These are phyloP conservation scores for Fraxinus platypoda DNA, from an alignment of 305 asterid species.

Conservation along the genomic window DNA sequence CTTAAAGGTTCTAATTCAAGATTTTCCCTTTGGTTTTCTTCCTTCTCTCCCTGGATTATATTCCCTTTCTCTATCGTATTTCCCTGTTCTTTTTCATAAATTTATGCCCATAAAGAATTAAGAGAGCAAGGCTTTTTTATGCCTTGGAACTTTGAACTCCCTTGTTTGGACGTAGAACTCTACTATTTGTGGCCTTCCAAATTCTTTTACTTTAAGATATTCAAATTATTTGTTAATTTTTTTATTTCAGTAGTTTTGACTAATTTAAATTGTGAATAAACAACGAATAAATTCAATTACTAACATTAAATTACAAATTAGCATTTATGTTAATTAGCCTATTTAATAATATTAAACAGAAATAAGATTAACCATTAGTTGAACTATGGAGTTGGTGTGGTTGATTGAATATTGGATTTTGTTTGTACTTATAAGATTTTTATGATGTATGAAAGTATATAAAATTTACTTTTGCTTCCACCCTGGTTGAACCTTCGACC, in stretches of 20 bases:
- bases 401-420: neutral
- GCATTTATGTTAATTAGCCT: neutral
- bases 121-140: neutral
- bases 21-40: neutral
- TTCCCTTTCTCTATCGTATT: neutral
- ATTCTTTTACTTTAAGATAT: neutral
- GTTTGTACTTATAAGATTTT: neutral
- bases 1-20: neutral
- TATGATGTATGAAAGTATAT: neutral
- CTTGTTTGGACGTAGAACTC: neutral
- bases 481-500: neutral
- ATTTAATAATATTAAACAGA: neutral
- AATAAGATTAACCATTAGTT: neutral
- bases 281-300: neutral
- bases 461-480: neutral
- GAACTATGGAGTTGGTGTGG: neutral
- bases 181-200: neutral
- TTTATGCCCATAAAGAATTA: neutral
- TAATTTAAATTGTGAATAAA: neutral
- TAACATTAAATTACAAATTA: neutral
- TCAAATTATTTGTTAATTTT: neutral
- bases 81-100: neutral
- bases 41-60: neutral
- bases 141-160: neutral
- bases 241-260: neutral